A percentile compares a stretch with the other conserved stretches of the same genome.
Conservation (phyloP, 306 rosid species). For the Abrus pulchellus region DNA sequence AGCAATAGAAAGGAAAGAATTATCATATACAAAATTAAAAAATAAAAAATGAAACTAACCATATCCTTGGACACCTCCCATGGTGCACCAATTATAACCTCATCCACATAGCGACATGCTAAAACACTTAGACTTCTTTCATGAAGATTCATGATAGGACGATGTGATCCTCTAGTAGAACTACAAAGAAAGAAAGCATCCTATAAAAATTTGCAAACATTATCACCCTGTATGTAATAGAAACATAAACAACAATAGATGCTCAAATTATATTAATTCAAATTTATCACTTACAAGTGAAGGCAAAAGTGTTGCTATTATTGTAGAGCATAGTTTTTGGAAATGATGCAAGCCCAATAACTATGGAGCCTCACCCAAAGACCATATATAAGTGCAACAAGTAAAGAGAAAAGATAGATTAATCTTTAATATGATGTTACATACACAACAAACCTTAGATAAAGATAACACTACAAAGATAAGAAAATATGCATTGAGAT, state of each 20-base stretch:
- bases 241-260: slow-evolving; percentile 9
- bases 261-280: slow-evolving; percentile 34
- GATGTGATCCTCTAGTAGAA: slow-evolving; percentile 90
- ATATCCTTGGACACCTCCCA: slow-evolving; percentile 89
- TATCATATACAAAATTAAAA: not conserved
- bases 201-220: not conserved
- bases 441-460: not conserved
- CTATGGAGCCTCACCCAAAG: slow-evolving; percentile 30
- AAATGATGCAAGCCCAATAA: slow-evolving; percentile 18
- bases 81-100: slow-evolving; percentile 99
- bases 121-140: slow-evolving; percentile 97
- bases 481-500: not conserved
- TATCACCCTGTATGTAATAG: slow-evolving; percentile 17
- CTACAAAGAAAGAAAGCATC: slow-evolving; percentile 54
- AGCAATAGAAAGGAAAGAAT: slow-evolving; percentile 40
- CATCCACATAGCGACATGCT: slow-evolving; percentile 97
- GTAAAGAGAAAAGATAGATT: not conserved
- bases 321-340: slow-evolving; percentile 26
- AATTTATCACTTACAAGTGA: slow-evolving; percentile 14
- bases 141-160: slow-evolving; percentile 97
- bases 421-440: slow-evolving; percentile 1
- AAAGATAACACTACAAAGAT: slow-evolving; percentile 1
- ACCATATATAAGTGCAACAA: not conserved
- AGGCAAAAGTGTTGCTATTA: not conserved
- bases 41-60: slow-evolving; percentile 64